A percentile compares a stretch with the other conserved stretches of the same genome.
These are phyloP conservation scores for Fomitiporia mediterranea DNA, from an alignment of 1,284 basidiomycete species.

Conservation along the genomic window DNA sequence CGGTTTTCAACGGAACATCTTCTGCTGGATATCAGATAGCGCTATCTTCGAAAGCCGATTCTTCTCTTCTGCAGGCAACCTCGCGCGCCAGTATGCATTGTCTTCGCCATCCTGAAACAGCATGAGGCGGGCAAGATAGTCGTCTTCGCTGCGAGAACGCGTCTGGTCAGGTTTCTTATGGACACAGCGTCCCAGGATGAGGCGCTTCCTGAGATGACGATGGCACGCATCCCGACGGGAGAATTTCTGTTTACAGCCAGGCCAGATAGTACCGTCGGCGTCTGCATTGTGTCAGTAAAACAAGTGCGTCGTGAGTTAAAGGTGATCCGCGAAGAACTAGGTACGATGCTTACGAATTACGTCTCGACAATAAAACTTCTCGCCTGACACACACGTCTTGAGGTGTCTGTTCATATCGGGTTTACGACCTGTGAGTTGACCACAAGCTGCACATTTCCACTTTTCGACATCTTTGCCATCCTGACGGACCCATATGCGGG, in stretches of 20 bases:
- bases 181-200: constrained; percentile 14
- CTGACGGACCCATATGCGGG: background rate
- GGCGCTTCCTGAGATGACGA: constrained; percentile 11
- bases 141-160: background rate
- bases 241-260: constrained; percentile 12
- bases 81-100: constrained; percentile 8
- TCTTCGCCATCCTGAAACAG: background rate
- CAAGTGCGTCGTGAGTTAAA: background rate
- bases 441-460: constrained; percentile 12
- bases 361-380: constrained; percentile 9
- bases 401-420: constrained; percentile 17
- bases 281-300: background rate
- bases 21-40: constrained; percentile 10
- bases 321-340: background rate
- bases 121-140: constrained; percentile 5
- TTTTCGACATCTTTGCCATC: background rate
- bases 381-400: constrained; percentile 12
- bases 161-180: background rate
- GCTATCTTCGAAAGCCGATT: constrained; percentile 10
- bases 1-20: constrained; percentile 17
- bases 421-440: background rate
- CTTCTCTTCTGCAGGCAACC: constrained; percentile 8
- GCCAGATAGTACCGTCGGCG: constrained; percentile 12
- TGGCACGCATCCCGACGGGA: constrained; percentile 17
- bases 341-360: constrained; percentile 12